Conservation (phyloP, 129 eudicot genomes). For the Deinandra increscens region DNA sequence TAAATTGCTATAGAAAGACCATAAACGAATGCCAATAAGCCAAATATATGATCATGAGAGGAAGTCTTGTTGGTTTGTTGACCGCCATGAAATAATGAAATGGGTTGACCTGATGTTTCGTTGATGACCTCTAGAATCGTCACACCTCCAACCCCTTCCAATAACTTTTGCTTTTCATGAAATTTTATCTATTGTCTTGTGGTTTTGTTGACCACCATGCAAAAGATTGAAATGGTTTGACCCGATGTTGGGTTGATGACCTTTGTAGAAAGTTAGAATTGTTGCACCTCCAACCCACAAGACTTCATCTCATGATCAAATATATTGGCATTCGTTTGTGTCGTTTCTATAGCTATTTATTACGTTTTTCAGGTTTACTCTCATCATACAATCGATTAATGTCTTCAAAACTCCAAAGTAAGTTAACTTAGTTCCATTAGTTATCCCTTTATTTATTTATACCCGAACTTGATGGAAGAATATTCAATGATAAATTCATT, state of each 20-base stretch:
- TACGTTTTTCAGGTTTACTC: conserved; percentile 33
- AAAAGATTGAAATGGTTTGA: no score
- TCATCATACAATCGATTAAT: background rate
- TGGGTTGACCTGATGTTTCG: no score
- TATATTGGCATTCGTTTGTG: conserved; percentile 19
- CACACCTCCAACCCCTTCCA: no score
- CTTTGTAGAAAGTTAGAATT: conserved; percentile 64
- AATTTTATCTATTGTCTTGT: no score
- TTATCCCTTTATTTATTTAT: no score
- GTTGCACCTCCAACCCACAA: conserved; percentile 57
- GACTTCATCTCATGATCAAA: conserved; percentile 35
- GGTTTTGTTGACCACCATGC: no score
- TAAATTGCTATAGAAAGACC: conserved; percentile 11
- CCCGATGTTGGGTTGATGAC: conserved; percentile 35
- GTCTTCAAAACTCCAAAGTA: no score
- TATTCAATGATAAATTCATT: no score
- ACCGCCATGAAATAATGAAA: conserved; percentile 23
- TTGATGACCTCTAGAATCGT: no score
- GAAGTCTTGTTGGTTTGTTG: conserved; percentile 11
- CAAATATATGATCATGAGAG: conserved; percentile 23
- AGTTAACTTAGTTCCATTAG: no score
- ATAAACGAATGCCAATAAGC: conserved; percentile 24
- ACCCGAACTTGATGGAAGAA: no score
- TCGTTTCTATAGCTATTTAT: conserved; percentile 14
- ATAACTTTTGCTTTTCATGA: no score